Conservation (phyloP, 345 rosid genomes). For the Gossypium stocksii region DNA sequence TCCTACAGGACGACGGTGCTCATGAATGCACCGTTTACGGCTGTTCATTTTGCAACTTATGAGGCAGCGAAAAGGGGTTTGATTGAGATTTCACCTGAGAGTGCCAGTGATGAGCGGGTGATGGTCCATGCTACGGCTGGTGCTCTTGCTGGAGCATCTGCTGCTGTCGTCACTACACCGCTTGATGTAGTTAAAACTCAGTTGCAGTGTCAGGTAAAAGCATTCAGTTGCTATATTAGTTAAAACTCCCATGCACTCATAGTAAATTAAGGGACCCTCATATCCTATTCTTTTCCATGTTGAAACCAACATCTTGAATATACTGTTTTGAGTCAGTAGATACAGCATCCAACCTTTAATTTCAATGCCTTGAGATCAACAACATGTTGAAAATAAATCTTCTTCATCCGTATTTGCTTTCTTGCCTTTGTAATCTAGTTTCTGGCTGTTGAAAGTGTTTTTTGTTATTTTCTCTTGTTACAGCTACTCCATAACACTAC, state of each 20-base stretch:
- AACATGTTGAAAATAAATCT: not conserved
- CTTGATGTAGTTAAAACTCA: conserved; percentile 79
- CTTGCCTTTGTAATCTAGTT: conserved; percentile 2
- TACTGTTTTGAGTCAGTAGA: not conserved
- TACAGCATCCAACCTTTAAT: not conserved
- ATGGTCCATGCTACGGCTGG: conserved; percentile 93
- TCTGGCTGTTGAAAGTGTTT: not conserved
- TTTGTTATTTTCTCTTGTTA: not conserved
- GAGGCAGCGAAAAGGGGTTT: conserved; percentile 81
- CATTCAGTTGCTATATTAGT: not conserved
- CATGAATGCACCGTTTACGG: conserved; percentile 97
- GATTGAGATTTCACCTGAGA: conserved; percentile 68
- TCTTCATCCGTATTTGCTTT: not conserved
- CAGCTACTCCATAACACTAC: not conserved
- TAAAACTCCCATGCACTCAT: not conserved
- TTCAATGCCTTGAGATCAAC: not conserved
- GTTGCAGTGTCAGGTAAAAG: conserved; percentile 93
- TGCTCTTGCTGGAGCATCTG: conserved; percentile 86
- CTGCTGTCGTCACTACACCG: conserved; percentile 61
- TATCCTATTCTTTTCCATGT: not conserved
- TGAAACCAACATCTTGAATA: not conserved
- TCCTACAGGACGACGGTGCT: conserved; percentile 88
- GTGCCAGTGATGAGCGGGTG: conserved; percentile 60
- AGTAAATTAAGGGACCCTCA: not conserved
- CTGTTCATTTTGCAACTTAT: conserved; percentile 86